Evolutionary conservation across 768 basidiomycete species (phyloP).

Genomic region (Leccinum rimulosum): DNA sequence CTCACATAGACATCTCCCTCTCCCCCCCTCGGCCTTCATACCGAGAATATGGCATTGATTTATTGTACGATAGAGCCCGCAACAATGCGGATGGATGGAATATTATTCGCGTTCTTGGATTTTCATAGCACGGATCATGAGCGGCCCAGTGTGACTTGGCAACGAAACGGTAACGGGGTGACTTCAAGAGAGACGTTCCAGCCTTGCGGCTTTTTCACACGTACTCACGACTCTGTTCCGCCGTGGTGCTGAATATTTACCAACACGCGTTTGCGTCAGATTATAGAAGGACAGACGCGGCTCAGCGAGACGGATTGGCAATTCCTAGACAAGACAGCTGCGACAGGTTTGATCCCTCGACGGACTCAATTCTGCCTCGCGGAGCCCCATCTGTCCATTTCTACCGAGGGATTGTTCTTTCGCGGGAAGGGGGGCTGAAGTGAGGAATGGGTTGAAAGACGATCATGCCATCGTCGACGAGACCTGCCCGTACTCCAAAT

Average conservation of each 20-base stretch:
- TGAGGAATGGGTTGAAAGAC: not conserved
- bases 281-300: constrained; percentile 3
- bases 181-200: not conserved
- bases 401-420: not conserved
- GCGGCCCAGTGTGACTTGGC: constrained; percentile 10
- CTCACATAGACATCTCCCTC: constrained; percentile 29
- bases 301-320: not conserved
- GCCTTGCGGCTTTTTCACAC: constrained; percentile 3
- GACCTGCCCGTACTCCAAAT: not conserved
- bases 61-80: constrained; percentile 34
- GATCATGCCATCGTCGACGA: not conserved
- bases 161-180: constrained; percentile 18
- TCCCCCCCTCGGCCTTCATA: constrained; percentile 6
- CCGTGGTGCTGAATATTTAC: not conserved
- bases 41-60: constrained; percentile 35
- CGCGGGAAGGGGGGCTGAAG: not conserved
- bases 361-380: not conserved
- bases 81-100: constrained; percentile 30
- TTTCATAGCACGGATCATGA: not conserved
- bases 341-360: not conserved
- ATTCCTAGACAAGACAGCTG: not conserved
- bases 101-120: constrained; percentile 30
- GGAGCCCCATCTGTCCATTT: not conserved
- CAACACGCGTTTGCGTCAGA: constrained; percentile 12
- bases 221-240: not conserved